These are phyloP conservation scores for Hordeum pubiflorum DNA, from an alignment of 202 grass and related monocot genomes.

Conservation along the genomic window DNA sequence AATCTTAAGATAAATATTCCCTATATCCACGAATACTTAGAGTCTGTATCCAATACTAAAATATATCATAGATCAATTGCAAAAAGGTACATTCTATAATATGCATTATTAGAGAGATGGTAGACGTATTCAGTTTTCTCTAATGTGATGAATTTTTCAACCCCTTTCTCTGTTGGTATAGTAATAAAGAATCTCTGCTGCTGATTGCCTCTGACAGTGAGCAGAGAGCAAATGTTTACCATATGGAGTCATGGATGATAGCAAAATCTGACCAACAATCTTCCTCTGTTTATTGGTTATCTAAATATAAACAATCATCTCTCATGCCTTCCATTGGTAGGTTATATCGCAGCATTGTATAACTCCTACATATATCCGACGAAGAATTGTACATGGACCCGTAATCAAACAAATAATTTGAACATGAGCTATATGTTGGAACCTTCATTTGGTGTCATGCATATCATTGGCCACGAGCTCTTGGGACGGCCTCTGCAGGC, in stretches of 20 bases:
- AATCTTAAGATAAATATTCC: too few relatives aligned
- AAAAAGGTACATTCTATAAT: too few relatives aligned
- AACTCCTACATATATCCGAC: background rate
- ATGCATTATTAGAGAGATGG: too few relatives aligned
- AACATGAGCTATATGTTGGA: constrained; percentile 51
- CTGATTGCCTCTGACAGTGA: too few relatives aligned
- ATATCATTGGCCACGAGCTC: constrained; percentile 89
- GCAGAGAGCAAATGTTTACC: background rate
- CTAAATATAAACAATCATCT: background rate
- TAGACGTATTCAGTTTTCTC: too few relatives aligned
- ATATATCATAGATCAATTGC: too few relatives aligned
- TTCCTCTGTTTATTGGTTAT: background rate
- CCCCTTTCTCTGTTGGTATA: too few relatives aligned
- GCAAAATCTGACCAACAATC: background rate
- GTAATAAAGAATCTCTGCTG: too few relatives aligned
- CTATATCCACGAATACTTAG: too few relatives aligned
- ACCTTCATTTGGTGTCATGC: constrained; percentile 75
- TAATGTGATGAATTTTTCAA: too few relatives aligned
- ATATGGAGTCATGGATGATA: background rate
- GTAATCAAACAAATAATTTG: background rate
- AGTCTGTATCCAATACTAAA: too few relatives aligned
- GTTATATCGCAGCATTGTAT: background rate
- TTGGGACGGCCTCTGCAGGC: constrained; percentile 72
- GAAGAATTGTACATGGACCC: background rate
- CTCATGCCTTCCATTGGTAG: background rate